Percentiles rank a stretch among this genome's conserved stretches.
These are phyloP conservation scores for Paecilomyces sp. DNA, from an alignment of 2,329 filamentous ascomycete genomes.

Conservation along the genomic window DNA sequence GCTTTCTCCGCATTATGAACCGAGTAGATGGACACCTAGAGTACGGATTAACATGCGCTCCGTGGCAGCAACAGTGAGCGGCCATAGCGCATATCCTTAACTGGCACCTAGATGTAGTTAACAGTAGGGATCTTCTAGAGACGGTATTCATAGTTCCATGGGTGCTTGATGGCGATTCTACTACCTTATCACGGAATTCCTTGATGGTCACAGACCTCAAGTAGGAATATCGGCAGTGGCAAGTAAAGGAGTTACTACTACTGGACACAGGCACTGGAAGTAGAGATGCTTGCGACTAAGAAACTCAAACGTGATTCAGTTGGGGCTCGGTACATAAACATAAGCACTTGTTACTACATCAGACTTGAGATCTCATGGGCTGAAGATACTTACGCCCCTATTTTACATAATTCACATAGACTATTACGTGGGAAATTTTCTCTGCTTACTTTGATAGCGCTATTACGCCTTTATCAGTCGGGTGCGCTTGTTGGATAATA, in stretches of 20 bases:
- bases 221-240: not conserved
- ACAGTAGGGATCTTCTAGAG: too few relatives aligned
- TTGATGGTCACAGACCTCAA: not conserved
- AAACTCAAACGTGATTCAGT: not conserved
- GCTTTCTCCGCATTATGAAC: not conserved
- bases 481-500: not conserved
- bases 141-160: too few relatives aligned
- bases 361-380: not conserved
- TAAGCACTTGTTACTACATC: not conserved
- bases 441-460: not conserved
- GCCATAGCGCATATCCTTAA: not conserved
- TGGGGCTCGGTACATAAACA: not conserved
- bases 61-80: not conserved
- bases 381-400: not conserved
- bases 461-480: not conserved
- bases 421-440: not conserved
- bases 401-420: not conserved
- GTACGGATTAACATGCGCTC: not conserved
- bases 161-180: too few relatives aligned
- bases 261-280: not conserved
- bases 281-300: not conserved
- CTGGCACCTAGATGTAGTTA: too few relatives aligned
- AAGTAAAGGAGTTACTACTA: not conserved
- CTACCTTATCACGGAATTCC: too few relatives aligned
- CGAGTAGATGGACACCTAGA: not conserved